These are phyloP conservation scores for Plasmopara muralis DNA, from an alignment of 352 stramenopile species.

Conservation along the genomic window DNA sequence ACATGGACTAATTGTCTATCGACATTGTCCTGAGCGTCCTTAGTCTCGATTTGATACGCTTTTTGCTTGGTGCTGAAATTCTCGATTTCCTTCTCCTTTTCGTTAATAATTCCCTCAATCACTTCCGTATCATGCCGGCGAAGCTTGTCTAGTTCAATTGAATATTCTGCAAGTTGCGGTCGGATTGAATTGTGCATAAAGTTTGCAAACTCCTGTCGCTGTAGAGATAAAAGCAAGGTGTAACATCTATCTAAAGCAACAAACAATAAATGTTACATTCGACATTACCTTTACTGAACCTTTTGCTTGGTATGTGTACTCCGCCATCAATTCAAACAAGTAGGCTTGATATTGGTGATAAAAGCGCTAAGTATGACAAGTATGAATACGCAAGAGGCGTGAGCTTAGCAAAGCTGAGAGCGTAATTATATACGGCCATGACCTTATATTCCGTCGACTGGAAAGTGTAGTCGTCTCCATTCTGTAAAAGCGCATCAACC, in stretches of 20 bases:
- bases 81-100: constrained; percentile 50
- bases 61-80: constrained; percentile 50
- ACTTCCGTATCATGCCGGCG: constrained; percentile 46
- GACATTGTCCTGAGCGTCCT: constrained; percentile 49
- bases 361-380: constrained; percentile 40
- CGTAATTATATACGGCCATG: neutral
- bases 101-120: constrained; percentile 48
- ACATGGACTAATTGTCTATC: constrained; percentile 62
- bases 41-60: constrained; percentile 49
- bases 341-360: constrained; percentile 66
- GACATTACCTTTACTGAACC: constrained; percentile 47
- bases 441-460: constrained; percentile 72
- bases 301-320: constrained; percentile 60
- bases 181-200: constrained; percentile 61
- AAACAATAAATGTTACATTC: neutral
- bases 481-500: constrained; percentile 43
- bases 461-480: constrained; percentile 56
- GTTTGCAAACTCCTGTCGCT: constrained; percentile 61
- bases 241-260: too few relatives aligned
- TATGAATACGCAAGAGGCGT: constrained; percentile 3
- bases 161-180: constrained; percentile 42
- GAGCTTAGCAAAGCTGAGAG: neutral
- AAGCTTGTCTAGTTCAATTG: constrained; percentile 53
- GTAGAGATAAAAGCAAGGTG: neutral
- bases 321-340: constrained; percentile 60